Percentiles rank a stretch among this genome's conserved stretches.
Evolutionary conservation across 495 filamentous ascomycete species (phyloP).

Genomic region (Melanomma pulvis-pyrius): DNA sequence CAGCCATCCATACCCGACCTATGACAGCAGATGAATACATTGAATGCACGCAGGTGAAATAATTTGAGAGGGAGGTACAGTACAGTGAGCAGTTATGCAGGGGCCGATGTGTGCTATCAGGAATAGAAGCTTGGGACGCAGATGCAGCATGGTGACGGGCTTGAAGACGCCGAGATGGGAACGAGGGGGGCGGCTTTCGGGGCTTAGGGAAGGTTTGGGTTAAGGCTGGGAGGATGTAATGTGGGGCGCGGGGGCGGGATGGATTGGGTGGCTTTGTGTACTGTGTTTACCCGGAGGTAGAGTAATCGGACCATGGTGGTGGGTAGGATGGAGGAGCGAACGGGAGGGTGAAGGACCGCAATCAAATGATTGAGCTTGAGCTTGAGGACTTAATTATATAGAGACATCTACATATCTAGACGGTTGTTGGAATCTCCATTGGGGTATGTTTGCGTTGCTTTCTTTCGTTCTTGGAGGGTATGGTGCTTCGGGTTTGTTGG

Average conservation of each 20-base stretch:
- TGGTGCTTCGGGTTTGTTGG: no score
- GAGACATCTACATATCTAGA: no score
- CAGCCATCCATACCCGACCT: background rate
- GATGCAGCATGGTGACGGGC: background rate
- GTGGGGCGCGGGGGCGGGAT: background rate
- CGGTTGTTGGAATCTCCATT: no score
- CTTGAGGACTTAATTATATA: no score
- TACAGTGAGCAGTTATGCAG: conserved; percentile 1
- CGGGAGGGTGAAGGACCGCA: no score
- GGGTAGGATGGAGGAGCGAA: background rate
- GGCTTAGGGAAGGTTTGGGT: background rate
- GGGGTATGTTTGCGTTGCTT: no score
- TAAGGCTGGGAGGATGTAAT: background rate
- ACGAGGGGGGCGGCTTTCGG: background rate
- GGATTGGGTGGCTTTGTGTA: background rate
- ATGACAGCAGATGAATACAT: background rate
- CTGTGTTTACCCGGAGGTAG: background rate
- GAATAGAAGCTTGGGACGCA: background rate
- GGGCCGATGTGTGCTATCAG: background rate
- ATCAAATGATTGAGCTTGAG: no score
- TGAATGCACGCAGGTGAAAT: no score
- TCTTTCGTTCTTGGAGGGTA: no score
- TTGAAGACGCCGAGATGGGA: background rate
- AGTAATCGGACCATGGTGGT: background rate
- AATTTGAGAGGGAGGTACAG: background rate